Evolutionary conservation across 2,329 filamentous ascomycete species (phyloP).

Genomic region (Phialophora chinensis): DNA sequence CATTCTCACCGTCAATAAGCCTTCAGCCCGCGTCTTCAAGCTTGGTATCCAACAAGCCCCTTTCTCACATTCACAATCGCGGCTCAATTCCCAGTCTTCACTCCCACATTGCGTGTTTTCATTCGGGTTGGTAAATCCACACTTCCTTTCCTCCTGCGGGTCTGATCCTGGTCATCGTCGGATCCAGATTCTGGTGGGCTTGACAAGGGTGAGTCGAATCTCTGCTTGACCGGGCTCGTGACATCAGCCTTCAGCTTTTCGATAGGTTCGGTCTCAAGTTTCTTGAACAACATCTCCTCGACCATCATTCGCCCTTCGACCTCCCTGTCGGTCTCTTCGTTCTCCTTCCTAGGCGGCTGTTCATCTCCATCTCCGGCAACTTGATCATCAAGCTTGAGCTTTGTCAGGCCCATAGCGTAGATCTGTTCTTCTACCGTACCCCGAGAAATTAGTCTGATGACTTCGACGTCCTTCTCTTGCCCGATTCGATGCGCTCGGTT

Average conservation of each 20-base stretch:
- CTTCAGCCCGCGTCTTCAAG: not conserved
- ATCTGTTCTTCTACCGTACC: constrained; percentile 93
- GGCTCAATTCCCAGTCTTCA: not conserved
- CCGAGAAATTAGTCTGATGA: constrained; percentile 80
- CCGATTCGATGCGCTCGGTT: constrained; percentile 95
- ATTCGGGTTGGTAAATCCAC: constrained; percentile 21
- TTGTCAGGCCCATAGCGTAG: constrained; percentile 86
- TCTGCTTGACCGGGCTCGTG: constrained; percentile 25
- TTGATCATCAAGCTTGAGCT: constrained; percentile 83
- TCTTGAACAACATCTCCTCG: constrained; percentile 57
- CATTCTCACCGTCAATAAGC: not conserved
- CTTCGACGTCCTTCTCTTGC: constrained; percentile 87
- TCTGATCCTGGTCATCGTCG: not conserved
- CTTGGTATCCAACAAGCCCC: constrained; percentile 4
- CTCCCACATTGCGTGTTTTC: not conserved
- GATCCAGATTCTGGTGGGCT: not conserved
- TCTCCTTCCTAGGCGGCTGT: constrained; percentile 28
- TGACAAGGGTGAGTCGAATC: not conserved
- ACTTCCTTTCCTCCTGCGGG: constrained; percentile 11
- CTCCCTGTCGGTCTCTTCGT: constrained; percentile 47
- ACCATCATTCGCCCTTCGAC: constrained; percentile 57
- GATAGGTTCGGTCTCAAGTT: constrained; percentile 42
- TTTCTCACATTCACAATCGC: not conserved
- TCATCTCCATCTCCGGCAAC: constrained; percentile 64
- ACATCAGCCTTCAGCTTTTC: constrained; percentile 33